These are phyloP conservation scores for Bipolaris zeicola DNA, from an alignment of 2,329 filamentous ascomycete genomes.

Conservation along the genomic window DNA sequence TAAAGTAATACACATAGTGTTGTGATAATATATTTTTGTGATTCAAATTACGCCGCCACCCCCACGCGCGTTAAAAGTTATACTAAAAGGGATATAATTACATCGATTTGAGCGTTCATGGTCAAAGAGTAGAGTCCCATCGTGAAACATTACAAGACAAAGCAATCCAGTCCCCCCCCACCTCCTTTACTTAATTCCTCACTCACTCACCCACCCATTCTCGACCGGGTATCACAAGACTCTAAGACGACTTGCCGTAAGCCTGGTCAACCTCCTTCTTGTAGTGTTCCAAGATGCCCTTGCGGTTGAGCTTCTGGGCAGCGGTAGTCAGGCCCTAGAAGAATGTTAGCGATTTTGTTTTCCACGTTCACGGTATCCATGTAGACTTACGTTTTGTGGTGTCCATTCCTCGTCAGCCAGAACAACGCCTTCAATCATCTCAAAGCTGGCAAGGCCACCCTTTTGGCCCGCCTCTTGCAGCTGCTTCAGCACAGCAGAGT, in stretches of 20 bases:
- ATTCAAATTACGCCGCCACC: neutral
- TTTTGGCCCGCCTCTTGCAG: constrained; percentile 68
- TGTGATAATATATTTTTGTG: neutral
- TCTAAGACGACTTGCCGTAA: constrained; percentile 40
- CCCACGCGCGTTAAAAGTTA: neutral
- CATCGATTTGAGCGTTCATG: constrained; percentile 1
- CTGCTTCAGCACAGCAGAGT: constrained; percentile 69
- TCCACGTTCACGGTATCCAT: neutral
- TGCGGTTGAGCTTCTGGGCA: constrained; percentile 60
- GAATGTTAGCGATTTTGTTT: constrained; percentile 22
- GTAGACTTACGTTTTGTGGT: constrained; percentile 73
- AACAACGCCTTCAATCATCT: constrained; percentile 77
- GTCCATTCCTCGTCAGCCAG: constrained; percentile 88
- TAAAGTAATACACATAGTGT: neutral
- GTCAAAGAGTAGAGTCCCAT: neutral
- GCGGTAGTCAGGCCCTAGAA: constrained; percentile 56
- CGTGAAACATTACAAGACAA: neutral
- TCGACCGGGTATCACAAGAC: neutral
- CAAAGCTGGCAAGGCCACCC: constrained; percentile 71
- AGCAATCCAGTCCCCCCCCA: neutral
- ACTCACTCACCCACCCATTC: neutral
- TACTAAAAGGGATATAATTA: constrained; percentile 11
- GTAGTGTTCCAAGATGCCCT: constrained; percentile 57
- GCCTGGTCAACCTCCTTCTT: constrained; percentile 57
- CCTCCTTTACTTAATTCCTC: neutral